Percentiles rank a stretch among this genome's conserved stretches.
phyloP scores from a whole-genome alignment of 306 rosid genomes.

The Argentina anserina region DNA sequence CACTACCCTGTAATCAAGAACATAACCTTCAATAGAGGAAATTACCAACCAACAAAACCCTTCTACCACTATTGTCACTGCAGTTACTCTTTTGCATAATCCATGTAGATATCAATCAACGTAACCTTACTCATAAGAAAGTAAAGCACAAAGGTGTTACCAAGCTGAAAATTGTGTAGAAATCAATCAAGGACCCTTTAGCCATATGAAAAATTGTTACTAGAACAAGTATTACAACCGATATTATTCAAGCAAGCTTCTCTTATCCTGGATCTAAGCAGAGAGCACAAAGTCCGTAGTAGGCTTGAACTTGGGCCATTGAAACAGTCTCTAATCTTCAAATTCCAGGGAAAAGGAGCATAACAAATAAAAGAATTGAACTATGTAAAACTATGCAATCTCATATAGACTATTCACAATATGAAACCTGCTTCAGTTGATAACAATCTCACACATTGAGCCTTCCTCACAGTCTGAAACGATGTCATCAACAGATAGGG shows the following conservation, averaged over 20 bases:
- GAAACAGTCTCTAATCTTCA: slow-evolving; percentile 29
- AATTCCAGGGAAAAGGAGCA: slow-evolving; percentile 5
- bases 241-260: slow-evolving; percentile 21
- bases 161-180: neutral
- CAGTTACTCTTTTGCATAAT: neutral
- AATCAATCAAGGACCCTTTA: neutral
- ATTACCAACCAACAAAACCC: neutral
- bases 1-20: neutral
- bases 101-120: neutral
- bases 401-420: neutral
- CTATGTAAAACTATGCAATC: slow-evolving; percentile 2
- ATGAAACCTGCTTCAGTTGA: slow-evolving; percentile 14
- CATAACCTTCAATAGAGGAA: neutral
- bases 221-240: slow-evolving; percentile 5
- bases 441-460: slow-evolving; percentile 34
- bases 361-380: slow-evolving; percentile 27
- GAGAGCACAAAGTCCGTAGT: slow-evolving; percentile 40
- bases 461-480: slow-evolving; percentile 48
- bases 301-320: slow-evolving; percentile 51
- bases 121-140: neutral
- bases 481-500: slow-evolving; percentile 55
- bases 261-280: slow-evolving; percentile 14
- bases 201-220: neutral
- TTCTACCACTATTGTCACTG: neutral
- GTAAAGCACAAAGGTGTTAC: neutral